A percentile compares a stretch with the other conserved stretches of the same genome.
Evolutionary conservation across 805 yeast genomes (phyloP).

Genomic region (Huiozyma naganishii): DNA sequence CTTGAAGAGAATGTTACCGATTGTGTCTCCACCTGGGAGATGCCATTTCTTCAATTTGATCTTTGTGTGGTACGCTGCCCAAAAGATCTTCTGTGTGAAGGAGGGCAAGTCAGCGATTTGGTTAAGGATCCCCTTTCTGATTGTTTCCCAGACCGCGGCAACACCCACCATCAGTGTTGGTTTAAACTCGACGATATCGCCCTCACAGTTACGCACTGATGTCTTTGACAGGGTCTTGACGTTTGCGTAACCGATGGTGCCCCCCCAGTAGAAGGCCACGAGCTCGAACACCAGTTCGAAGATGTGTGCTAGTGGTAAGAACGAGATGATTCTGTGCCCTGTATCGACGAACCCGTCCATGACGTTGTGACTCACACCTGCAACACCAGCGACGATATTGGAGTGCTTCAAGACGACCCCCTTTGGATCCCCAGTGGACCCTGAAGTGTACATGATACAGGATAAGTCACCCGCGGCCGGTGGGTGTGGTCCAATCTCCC

Average conservation of each 20-base stretch:
- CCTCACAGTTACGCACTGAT: slow-evolving; percentile 73
- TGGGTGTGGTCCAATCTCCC: slow-evolving; percentile 29
- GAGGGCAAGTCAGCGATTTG: slow-evolving; percentile 61
- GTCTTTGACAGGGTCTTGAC: slow-evolving; percentile 83
- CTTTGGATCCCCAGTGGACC: slow-evolving; percentile 71
- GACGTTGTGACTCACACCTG: slow-evolving; percentile 65
- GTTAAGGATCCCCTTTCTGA: slow-evolving; percentile 79
- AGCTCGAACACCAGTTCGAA: slow-evolving; percentile 87
- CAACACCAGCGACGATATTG: slow-evolving; percentile 71
- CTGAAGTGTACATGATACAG: slow-evolving; percentile 64
- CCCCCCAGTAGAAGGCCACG: slow-evolving; percentile 77
- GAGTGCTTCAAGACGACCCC: slow-evolving; percentile 59
- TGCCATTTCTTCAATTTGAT: slow-evolving; percentile 46
- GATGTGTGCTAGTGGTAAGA: slow-evolving; percentile 92
- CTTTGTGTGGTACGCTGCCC: slow-evolving; percentile 80
- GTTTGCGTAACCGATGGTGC: slow-evolving; percentile 75
- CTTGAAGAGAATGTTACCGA: slow-evolving; percentile 70
- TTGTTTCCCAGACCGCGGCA: slow-evolving; percentile 96
- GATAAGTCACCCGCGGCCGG: slow-evolving; percentile 43
- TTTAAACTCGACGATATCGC: slow-evolving; percentile 77
- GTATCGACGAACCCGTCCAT: slow-evolving; percentile 38
- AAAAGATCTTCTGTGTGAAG: slow-evolving; percentile 68
- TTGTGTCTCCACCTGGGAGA: slow-evolving; percentile 56
- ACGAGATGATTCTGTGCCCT: slow-evolving; percentile 69
- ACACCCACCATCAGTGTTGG: slow-evolving; percentile 97